Conservation (phyloP, 2,329 filamentous ascomycete species). For the Chaetomiaceae sp. region DNA sequence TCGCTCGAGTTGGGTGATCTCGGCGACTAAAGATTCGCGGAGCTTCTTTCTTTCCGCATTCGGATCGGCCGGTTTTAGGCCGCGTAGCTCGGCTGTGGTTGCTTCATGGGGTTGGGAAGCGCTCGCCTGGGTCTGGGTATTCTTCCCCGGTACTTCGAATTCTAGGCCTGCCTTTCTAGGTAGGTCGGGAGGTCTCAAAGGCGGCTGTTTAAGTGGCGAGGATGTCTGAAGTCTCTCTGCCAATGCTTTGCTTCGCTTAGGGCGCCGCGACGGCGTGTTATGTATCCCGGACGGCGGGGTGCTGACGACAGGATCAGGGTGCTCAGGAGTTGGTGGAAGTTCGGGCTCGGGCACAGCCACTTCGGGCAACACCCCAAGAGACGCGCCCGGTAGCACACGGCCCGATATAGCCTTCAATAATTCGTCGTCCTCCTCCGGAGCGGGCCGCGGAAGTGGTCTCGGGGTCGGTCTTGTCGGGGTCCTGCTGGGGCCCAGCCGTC, state of each 20-base stretch:
- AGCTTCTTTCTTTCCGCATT: slow-evolving; percentile 47
- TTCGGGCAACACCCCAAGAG: slow-evolving; percentile 32
- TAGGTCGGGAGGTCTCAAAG: slow-evolving; percentile 16
- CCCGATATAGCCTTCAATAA: slow-evolving; percentile 40
- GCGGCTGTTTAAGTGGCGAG: slow-evolving; percentile 48
- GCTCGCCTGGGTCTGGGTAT: slow-evolving; percentile 18
- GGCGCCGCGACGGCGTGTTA: slow-evolving; percentile 50
- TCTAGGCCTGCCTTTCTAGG: background rate
- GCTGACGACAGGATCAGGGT: slow-evolving; percentile 49
- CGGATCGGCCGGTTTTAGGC: slow-evolving; percentile 39
- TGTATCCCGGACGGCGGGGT: slow-evolving; percentile 58
- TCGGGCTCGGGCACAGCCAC: slow-evolving; percentile 53
- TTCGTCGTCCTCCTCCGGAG: slow-evolving; percentile 40
- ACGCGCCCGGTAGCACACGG: slow-evolving; percentile 33
- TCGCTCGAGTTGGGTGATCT: slow-evolving; percentile 53
- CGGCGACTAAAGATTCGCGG: slow-evolving; percentile 49
- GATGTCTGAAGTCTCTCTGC: slow-evolving; percentile 43
- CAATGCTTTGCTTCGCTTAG: slow-evolving; percentile 40
- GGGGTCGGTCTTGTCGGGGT: slow-evolving; percentile 43
- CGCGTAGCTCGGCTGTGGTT: slow-evolving; percentile 35
- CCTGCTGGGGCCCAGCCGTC: slow-evolving; percentile 29
- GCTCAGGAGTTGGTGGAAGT: slow-evolving; percentile 55
- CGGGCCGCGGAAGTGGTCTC: slow-evolving; percentile 45
- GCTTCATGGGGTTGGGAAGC: background rate
- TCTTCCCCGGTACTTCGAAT: slow-evolving; percentile 17